Evolutionary conservation across 352 stramenopile genomes (phyloP).

Genomic region (Pythium vanterpoolii): DNA sequence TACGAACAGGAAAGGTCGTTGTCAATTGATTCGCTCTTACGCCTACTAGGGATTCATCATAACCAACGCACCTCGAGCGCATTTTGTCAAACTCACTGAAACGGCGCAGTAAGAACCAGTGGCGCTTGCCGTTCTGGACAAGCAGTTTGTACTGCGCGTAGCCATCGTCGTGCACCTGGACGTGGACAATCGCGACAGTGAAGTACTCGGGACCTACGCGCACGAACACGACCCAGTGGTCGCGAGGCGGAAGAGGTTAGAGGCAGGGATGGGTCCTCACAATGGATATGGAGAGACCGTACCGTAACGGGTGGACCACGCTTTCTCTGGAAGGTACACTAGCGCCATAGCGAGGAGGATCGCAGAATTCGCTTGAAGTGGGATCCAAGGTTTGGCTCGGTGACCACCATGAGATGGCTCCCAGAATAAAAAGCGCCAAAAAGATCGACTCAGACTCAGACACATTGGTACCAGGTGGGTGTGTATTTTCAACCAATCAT

Average conservation of each 20-base stretch:
- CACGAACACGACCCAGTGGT: not conserved
- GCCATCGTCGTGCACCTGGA: slow-evolving; percentile 40
- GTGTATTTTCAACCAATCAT: slow-evolving; percentile 15
- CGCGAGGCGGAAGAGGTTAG: not conserved
- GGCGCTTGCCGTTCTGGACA: slow-evolving; percentile 62
- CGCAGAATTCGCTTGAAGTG: slow-evolving; percentile 11
- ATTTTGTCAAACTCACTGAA: slow-evolving; percentile 74
- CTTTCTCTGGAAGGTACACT: slow-evolving; percentile 65
- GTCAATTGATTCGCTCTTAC: not conserved
- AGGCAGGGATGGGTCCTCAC: not conserved
- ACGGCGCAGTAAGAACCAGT: slow-evolving; percentile 63
- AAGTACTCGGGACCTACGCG: slow-evolving; percentile 66
- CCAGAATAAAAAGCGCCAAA: too few species aligned
- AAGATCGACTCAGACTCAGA: slow-evolving; percentile 19
- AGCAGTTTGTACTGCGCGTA: slow-evolving; percentile 69
- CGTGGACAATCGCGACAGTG: slow-evolving; percentile 55
- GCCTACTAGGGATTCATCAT: not conserved
- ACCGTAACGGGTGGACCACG: slow-evolving; percentile 75
- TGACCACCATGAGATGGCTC: slow-evolving; percentile 1
- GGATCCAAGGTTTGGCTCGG: not conserved
- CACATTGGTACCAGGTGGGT: not conserved
- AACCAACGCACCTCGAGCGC: slow-evolving; percentile 33
- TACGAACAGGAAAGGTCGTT: slow-evolving; percentile 5
- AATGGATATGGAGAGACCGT: slow-evolving; percentile 3
- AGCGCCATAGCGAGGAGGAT: slow-evolving; percentile 49